Base-by-base conservation (phyloP, 495 filamentous ascomycete species). In the Pyrenula aspistea region DNA sequence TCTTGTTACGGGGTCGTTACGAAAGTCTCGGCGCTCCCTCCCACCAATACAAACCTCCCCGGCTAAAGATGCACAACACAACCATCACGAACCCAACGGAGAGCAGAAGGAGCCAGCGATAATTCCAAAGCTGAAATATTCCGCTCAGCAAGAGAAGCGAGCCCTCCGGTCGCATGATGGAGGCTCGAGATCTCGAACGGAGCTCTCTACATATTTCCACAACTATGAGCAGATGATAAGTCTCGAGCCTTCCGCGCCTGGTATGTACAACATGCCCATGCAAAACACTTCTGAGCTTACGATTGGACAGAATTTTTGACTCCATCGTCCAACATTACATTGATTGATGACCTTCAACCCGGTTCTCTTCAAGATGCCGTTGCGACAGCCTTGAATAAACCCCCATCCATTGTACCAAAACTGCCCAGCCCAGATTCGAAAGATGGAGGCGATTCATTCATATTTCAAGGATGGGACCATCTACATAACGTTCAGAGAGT, bases 171-270 rank as follows among this genome's bases (percentile, higher is more conserved):
- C 77, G 42, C 70, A 75, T 25, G 76, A 77, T 60, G 72, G 69
- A 22, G 73, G 74, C 4, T 73, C 74, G 48, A 66, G 88, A 57
- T 83, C 88, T 65, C 91, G 91, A 76, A 94, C 89, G 70, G 91
- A 96, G 64, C 76, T 96, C 24, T 84, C 89, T 10, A 76, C 81
- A 25, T 96, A 93, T 68, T 94, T 96, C 62, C 83, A 87, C 49
- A 89, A 92, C 59, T 96, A 92, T 69, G 91, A 96, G 66, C 86
- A 93, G 61, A 79, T 95, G 55, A 85, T 96, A 65, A 88, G 86
- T 57, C 85, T 91, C 60, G 85, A 89, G 60, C 80, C 81, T 3
- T 82, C 86, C 56, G 84, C 90, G 65, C 73, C 82, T 56, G 87
- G 89, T 95, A 77, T 61, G 80, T 73, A 25, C 50, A 15, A 8